Conservation (phyloP, 305 asterid genomes). For the Fraxinus floribunda region DNA sequence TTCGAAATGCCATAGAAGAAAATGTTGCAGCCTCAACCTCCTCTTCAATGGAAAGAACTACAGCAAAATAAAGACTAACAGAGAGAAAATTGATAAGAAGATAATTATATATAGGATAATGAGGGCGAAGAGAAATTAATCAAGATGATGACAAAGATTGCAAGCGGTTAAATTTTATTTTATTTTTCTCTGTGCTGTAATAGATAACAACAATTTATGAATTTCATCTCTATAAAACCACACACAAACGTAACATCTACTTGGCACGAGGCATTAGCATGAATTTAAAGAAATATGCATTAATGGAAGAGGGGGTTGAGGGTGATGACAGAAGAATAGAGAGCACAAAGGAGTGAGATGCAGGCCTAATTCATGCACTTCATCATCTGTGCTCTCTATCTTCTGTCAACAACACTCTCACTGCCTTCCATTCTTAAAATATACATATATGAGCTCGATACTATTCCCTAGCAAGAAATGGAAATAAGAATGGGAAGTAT, state of each 20-base stretch:
- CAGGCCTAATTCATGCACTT: slow-evolving; percentile 23
- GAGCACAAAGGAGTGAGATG: slow-evolving; percentile 46
- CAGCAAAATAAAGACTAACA: background rate
- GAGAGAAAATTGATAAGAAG: background rate
- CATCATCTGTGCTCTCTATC: slow-evolving; percentile 61
- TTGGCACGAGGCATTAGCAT: background rate
- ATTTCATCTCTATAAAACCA: background rate
- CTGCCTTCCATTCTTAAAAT: background rate
- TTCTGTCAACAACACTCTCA: slow-evolving; percentile 46
- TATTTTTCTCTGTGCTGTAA: background rate
- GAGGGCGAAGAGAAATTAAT: background rate
- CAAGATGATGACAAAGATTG: background rate
- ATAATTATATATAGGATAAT: background rate
- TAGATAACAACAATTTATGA: background rate
- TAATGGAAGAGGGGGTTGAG: slow-evolving; percentile 25
- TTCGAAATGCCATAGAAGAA: background rate
- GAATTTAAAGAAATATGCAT: background rate
- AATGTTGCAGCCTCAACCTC: background rate
- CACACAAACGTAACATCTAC: background rate
- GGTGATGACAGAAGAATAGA: slow-evolving; percentile 53
- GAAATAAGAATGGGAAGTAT: background rate
- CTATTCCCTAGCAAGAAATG: background rate
- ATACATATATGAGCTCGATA: background rate
- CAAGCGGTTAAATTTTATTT: background rate
- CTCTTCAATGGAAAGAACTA: background rate